A percentile compares a stretch with the other conserved stretches of the same genome.
Evolutionary conservation across 2,329 filamentous ascomycete species (phyloP).

Genomic region (Colletotrichum theobromicola): DNA sequence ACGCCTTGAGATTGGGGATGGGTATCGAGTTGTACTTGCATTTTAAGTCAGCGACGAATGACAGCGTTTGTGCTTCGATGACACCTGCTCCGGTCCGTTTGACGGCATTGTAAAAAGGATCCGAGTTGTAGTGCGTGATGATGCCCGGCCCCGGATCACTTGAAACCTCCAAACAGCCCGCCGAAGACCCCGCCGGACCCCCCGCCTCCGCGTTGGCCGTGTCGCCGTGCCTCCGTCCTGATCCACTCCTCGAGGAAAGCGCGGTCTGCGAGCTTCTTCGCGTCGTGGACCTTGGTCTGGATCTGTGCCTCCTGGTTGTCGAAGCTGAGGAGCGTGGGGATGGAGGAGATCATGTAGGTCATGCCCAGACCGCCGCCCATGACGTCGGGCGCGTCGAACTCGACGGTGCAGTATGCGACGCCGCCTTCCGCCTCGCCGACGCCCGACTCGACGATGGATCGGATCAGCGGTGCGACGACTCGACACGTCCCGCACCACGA

Average conservation of each 20-base stretch:
- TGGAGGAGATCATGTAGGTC: constrained; percentile 62
- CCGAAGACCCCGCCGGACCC: constrained; percentile 40
- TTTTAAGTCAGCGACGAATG: constrained; percentile 14
- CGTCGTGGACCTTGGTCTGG: constrained; percentile 55
- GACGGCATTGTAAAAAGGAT: not conserved
- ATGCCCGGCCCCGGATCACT: not conserved
- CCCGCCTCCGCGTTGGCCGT: constrained; percentile 49
- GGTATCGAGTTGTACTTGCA: constrained; percentile 7
- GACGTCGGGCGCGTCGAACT: constrained; percentile 63
- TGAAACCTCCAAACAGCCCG: constrained; percentile 43
- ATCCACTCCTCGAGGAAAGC: constrained; percentile 61
- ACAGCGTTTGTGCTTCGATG: constrained; percentile 3
- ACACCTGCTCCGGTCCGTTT: not conserved
- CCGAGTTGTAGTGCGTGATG: not conserved
- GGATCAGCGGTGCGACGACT: constrained; percentile 53
- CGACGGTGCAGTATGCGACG: constrained; percentile 57
- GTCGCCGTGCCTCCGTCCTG: constrained; percentile 51
- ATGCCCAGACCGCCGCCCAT: constrained; percentile 53
- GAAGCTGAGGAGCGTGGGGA: constrained; percentile 64
- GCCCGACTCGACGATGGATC: constrained; percentile 52
- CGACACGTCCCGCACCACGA: constrained; percentile 63
- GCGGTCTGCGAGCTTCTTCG: constrained; percentile 51
- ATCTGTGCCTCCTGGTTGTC: constrained; percentile 58
- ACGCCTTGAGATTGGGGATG: constrained; percentile 40
- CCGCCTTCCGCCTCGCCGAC: constrained; percentile 62